Conservation (phyloP, 768 basidiomycete genomes). For the Mycena maculata region DNA sequence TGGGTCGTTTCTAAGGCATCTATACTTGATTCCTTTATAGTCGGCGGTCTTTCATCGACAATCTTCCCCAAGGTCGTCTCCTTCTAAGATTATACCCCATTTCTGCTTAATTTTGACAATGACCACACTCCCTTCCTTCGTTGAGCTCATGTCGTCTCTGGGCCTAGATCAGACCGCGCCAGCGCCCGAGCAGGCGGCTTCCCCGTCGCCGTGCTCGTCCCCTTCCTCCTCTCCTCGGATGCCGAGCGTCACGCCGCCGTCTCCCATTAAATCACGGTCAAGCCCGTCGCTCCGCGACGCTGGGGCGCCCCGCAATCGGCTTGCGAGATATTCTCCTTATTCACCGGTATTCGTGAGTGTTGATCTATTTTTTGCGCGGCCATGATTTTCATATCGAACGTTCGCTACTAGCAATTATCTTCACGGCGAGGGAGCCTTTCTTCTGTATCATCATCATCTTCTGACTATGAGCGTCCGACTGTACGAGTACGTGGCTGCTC, state of each 20-base stretch:
- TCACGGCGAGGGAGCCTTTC: slow-evolving; percentile 61
- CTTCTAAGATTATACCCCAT: slow-evolving; percentile 48
- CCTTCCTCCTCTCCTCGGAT: slow-evolving; percentile 54
- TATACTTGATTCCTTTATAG: slow-evolving; percentile 52
- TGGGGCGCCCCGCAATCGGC: slow-evolving; percentile 48
- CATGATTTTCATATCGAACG: slow-evolving; percentile 20
- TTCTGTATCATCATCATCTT: slow-evolving; percentile 53
- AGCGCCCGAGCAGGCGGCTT: slow-evolving; percentile 50
- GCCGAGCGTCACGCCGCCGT: slow-evolving; percentile 47
- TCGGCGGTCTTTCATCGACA: slow-evolving; percentile 10
- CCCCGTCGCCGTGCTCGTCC: slow-evolving; percentile 59
- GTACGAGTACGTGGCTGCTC: slow-evolving; percentile 43
- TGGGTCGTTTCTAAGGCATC: slow-evolving; percentile 66
- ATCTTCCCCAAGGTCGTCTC: slow-evolving; percentile 37
- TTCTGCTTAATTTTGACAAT: slow-evolving; percentile 53
- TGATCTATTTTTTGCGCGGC: slow-evolving; percentile 7
- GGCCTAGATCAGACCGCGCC: slow-evolving; percentile 68
- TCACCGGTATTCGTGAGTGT: slow-evolving; percentile 53
- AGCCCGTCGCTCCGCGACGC: slow-evolving; percentile 58
- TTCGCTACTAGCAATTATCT: slow-evolving; percentile 51
- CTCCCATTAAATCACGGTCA: slow-evolving; percentile 56
- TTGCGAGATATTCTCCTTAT: slow-evolving; percentile 63
- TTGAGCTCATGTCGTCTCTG: slow-evolving; percentile 87
- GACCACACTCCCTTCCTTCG: slow-evolving; percentile 86
- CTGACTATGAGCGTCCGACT: slow-evolving; percentile 53